Conservation (phyloP, 495 filamentous ascomycete genomes). For the Tuber brumale region DNA sequence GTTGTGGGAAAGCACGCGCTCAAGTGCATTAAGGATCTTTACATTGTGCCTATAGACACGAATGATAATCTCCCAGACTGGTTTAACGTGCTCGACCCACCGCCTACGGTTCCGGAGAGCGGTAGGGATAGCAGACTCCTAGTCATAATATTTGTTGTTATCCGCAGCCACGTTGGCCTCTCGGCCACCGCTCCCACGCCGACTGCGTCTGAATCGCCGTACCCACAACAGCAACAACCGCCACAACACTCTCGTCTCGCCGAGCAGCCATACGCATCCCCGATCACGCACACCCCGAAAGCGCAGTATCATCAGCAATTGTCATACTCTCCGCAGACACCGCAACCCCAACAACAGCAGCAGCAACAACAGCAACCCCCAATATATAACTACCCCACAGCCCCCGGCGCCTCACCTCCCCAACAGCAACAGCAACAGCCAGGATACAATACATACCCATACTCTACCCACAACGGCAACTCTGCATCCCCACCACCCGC, state of each 20-base stretch:
- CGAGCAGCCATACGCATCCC: constrained; percentile 34
- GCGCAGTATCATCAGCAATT: constrained; percentile 22
- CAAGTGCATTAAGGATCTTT: constrained; percentile 40
- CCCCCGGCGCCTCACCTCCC: constrained; percentile 11
- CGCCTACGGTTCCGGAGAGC: constrained; percentile 28
- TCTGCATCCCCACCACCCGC: constrained; percentile 9
- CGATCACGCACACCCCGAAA: constrained; percentile 11
- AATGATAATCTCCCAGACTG: constrained; percentile 40
- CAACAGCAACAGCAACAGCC: constrained; percentile 26
- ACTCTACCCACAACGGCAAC: constrained; percentile 17
- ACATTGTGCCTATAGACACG: constrained; percentile 39
- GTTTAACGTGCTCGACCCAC: constrained; percentile 40
- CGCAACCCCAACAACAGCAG: constrained; percentile 23
- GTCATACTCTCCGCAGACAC: constrained; percentile 20
- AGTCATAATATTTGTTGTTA: constrained; percentile 40
- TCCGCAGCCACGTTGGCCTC: constrained; percentile 32
- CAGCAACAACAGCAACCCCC: constrained; percentile 21
- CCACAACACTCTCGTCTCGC: constrained; percentile 16
- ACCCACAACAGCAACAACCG: constrained; percentile 12
- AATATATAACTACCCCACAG: constrained; percentile 22
- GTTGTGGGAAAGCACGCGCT: constrained; percentile 38
- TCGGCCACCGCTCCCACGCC: constrained; percentile 11
- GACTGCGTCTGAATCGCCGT: constrained; percentile 16
- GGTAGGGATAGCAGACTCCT: constrained; percentile 27
- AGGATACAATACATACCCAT: constrained; percentile 21